A percentile compares a stretch with the other conserved stretches of the same genome.
phyloP scores from a whole-genome alignment of 192 early-diverging fungal species.

The Coemansia sp. region DNA sequence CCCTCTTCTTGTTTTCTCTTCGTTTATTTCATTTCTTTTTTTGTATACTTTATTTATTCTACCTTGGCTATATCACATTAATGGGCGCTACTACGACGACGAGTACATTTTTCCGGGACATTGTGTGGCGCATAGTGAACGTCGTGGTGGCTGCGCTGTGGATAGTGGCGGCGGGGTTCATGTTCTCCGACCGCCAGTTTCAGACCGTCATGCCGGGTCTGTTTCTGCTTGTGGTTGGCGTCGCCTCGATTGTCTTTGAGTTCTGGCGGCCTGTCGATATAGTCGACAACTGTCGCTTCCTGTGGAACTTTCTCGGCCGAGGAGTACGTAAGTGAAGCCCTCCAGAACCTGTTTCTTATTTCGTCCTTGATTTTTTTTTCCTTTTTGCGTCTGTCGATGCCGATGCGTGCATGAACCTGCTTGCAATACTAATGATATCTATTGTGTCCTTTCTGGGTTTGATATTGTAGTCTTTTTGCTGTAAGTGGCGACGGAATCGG shows the following conservation, averaged over 20 bases:
- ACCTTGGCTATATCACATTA: not conserved
- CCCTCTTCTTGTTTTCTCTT: not conserved
- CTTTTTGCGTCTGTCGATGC: not conserved
- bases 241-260: conserved; percentile 43
- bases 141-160: conserved; percentile 46
- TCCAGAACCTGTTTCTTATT: not conserved
- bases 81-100: conserved; percentile 4
- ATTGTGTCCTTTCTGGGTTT: not conserved
- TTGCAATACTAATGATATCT: not conserved
- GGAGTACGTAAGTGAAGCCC: conserved; percentile 37
- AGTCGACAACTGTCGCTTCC: conserved; percentile 48
- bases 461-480: conserved; percentile 36
- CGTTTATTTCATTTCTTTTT: not conserved
- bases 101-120: conserved; percentile 12
- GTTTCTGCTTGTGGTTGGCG: conserved; percentile 38
- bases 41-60: not conserved
- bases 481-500: conserved; percentile 16
- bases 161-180: conserved; percentile 42
- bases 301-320: conserved; percentile 58
- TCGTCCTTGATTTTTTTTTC: not conserved
- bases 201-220: conserved; percentile 46
- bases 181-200: conserved; percentile 43
- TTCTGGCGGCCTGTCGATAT: conserved; percentile 41
- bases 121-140: conserved; percentile 50
- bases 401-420: not conserved